These are phyloP conservation scores for Daldinia eschscholtzii DNA, from an alignment of 2,329 filamentous ascomycete species.

Conservation along the genomic window DNA sequence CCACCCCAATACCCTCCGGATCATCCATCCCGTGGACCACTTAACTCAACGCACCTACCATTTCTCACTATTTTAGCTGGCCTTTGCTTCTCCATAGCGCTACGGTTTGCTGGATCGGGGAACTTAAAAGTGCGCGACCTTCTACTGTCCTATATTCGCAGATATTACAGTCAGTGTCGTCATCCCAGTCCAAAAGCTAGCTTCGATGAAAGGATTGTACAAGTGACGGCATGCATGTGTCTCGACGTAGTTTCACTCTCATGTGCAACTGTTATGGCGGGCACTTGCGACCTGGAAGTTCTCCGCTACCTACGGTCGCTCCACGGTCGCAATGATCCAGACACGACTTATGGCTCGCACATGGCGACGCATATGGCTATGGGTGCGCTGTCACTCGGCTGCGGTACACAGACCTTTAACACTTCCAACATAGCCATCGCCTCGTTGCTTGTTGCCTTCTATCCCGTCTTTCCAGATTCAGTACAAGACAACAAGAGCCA, in stretches of 20 bases:
- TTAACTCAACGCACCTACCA: conserved; percentile 86
- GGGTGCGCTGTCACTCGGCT: conserved; percentile 89
- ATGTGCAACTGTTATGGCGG: conserved; percentile 91
- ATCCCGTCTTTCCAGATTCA: conserved; percentile 88
- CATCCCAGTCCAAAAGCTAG: conserved; percentile 53
- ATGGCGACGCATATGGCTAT: conserved; percentile 93
- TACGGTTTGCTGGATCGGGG: conserved; percentile 80
- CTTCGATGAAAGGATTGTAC: conserved; percentile 87
- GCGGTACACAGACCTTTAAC: conserved; percentile 91
- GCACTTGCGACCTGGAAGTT: conserved; percentile 88
- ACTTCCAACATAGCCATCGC: conserved; percentile 90
- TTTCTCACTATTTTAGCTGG: conserved; percentile 94
- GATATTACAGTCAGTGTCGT: conserved; percentile 82
- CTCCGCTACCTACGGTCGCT: conserved; percentile 88
- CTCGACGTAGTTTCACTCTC: conserved; percentile 89
- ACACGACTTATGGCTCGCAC: conserved; percentile 93
- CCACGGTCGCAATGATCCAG: conserved; percentile 85
- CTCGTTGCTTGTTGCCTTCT: conserved; percentile 89
- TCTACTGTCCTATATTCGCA: conserved; percentile 85
- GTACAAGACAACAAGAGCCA: conserved; percentile 96
- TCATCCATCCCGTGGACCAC: conserved; percentile 49
- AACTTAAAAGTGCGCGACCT: conserved; percentile 81
- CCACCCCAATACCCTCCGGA: conserved; percentile 67
- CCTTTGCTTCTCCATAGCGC: conserved; percentile 82
- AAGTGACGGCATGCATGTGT: conserved; percentile 88